Conservation (phyloP, 768 basidiomycete species). For the Postia placenta region DNA sequence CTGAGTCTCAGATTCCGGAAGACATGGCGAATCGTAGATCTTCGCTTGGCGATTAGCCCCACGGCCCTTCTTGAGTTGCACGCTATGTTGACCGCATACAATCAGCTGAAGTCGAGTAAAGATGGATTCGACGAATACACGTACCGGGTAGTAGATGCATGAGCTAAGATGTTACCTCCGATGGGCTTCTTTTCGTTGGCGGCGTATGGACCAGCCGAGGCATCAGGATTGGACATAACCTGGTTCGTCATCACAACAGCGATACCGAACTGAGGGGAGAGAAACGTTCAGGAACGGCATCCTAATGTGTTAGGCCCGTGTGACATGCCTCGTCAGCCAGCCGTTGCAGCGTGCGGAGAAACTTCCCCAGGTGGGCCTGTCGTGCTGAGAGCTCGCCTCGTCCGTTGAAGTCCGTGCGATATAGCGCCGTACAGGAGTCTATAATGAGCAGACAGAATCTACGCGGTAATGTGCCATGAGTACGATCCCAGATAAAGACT, state of each 20-base stretch:
- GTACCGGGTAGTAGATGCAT: conserved; percentile 94
- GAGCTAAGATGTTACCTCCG: conserved; percentile 98
- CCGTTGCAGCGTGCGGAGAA: conserved; percentile 86
- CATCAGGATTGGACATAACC: conserved; percentile 99
- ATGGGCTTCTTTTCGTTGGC: conserved; percentile 97
- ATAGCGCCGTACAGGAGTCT: conserved; percentile 93
- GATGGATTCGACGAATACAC: conserved; percentile 9
- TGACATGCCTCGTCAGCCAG: conserved; percentile 87
- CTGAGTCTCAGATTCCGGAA: conserved; percentile 93
- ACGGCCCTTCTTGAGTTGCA: conserved; percentile 89
- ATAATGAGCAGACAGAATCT: conserved; percentile 97
- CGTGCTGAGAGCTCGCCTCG: conserved; percentile 93
- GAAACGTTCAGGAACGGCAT: conserved; percentile 9
- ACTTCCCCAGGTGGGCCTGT: conserved; percentile 94
- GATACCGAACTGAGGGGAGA: conserved; percentile 73
- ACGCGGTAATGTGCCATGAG: conserved; percentile 9
- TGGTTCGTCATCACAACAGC: conserved; percentile 98
- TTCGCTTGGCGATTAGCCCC: conserved; percentile 92
- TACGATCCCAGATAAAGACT: conserved; percentile 14
- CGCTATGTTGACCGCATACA: conserved; percentile 31
- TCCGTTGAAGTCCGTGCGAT: conserved; percentile 93
- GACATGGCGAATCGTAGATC: conserved; percentile 96
- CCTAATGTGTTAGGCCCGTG: background rate
- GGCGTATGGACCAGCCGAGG: conserved; percentile 81
- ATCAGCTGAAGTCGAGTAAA: background rate